Evolutionary conservation across 2,329 filamentous ascomycete species (phyloP), one percentile per base, ranked within the genome.

Genomic region (Clonostachys chloroleuca): DNA sequence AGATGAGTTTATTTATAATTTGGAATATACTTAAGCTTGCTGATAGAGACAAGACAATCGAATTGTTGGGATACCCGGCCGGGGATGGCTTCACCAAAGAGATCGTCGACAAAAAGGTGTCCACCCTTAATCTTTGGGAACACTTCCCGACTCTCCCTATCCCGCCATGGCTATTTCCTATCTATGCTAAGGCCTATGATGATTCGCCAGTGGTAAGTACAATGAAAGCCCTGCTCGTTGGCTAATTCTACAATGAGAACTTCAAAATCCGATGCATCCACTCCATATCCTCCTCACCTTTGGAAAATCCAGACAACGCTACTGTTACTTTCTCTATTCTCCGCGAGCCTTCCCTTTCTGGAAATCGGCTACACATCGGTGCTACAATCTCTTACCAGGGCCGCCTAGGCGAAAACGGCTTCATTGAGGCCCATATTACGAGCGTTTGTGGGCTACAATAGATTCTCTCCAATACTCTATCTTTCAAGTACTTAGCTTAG

Each of bases 281-380:
- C 54, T 86, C 81, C 7, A 87, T 89, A 56, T 88, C 85, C 0
- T 88, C 84, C 0, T 87, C 84, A 0, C 83, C 85, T 0, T 69
- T 87, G 0, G 69, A 66, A 56, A 73, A 81, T 52, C 70, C 77
- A 0, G 66, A 62, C 14, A 69, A 72, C 48, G 79, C 75, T 30
- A 80, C 81, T 0, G 70, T 89, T 30, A 87, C 83, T 4, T 87
- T 84, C 65, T 74, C 75, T 3, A 73, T 89, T 2, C 70, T 87
- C 47, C 73, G 81, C 44, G 67, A 70, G 5, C 74, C 76, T 0
- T 72, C 80, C 0, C 63, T 71, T 20, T 65, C 70, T 9, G 66
- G 66, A 40, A 67, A 66, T 45, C 68, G 72, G 12, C 60, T 65
- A n/a, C 70, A 77, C 63, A 57, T 75, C 4, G 82, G 82, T 45